These are phyloP conservation scores for Acorus calamus DNA, from an alignment of 106 monocot species.

Conservation along the genomic window DNA sequence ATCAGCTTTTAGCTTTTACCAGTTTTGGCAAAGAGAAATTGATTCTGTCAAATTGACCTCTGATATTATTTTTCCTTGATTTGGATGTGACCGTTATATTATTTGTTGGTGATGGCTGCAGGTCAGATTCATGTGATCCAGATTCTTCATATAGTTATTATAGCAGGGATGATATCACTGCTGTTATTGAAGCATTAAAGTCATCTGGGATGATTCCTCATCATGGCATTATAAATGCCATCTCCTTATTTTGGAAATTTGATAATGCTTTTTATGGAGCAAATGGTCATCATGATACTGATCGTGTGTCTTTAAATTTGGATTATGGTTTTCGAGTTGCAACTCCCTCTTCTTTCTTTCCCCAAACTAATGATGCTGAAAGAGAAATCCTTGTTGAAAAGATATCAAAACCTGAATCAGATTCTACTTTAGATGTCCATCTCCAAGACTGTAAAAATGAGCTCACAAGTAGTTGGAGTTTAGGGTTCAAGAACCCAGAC, in stretches of 20 bases:
- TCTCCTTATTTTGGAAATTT: slow-evolving; percentile 28
- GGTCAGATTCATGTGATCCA: slow-evolving; percentile 44
- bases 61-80: not conserved
- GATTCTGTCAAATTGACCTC: not conserved
- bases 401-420: not conserved
- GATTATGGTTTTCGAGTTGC: not conserved
- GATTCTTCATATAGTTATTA: slow-evolving; percentile 55
- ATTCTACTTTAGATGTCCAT: slow-evolving; percentile 12
- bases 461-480: too few relatives aligned
- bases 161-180: slow-evolving; percentile 38
- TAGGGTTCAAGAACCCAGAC: not conserved
- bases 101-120: slow-evolving; percentile 25
- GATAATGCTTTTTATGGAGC: slow-evolving; percentile 10
- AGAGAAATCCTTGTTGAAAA: slow-evolving; percentile 2
- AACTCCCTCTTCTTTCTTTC: not conserved
- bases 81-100: not conserved
- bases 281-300: slow-evolving; percentile 2
- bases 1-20: too few relatives aligned
- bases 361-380: not conserved
- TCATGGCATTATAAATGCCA: slow-evolving; percentile 35
- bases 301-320: not conserved
- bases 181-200: slow-evolving; percentile 40
- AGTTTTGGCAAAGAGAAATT: not conserved
- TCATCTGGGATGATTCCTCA: slow-evolving; percentile 24
- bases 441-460: not conserved